Conservation (phyloP, 2,329 filamentous ascomycete species). For the Moelleriella libera region DNA sequence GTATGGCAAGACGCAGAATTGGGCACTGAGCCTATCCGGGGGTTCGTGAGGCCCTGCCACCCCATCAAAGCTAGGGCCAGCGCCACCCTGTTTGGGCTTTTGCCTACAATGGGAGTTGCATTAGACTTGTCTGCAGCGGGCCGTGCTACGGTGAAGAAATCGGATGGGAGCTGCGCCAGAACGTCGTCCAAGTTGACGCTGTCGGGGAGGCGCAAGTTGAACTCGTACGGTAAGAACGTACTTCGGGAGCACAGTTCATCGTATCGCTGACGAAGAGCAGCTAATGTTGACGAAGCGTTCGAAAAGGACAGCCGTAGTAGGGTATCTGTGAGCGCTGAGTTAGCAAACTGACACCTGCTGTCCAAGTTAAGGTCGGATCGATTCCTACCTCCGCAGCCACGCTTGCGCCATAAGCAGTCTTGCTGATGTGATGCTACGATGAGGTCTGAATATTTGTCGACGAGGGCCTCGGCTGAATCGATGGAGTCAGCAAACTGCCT, state of each 20-base stretch:
- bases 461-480: conserved; percentile 44
- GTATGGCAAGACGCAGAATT: conserved; percentile 70
- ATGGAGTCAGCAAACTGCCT: conserved; percentile 7
- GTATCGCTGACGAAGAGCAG: conserved; percentile 48
- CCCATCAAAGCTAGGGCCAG: conserved; percentile 58
- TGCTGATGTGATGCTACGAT: conserved; percentile 65
- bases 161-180: conserved; percentile 32
- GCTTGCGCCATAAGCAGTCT: conserved; percentile 73
- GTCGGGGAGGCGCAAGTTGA: conserved; percentile 44
- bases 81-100: conserved; percentile 42
- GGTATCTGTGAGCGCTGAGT: conserved; percentile 25
- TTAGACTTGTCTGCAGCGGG: conserved; percentile 11
- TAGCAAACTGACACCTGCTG: neutral
- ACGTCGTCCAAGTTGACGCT: conserved; percentile 35
- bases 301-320: conserved; percentile 49
- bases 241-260: conserved; percentile 41
- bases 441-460: conserved; percentile 61
- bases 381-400: conserved; percentile 63
- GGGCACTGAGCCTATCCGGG: conserved; percentile 43
- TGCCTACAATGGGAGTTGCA: conserved; percentile 9
- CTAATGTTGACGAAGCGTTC: conserved; percentile 43
- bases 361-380: too few species aligned
- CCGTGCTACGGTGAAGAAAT: conserved; percentile 37
- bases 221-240: conserved; percentile 44
- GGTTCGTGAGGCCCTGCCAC: conserved; percentile 53